phyloP scores from a whole-genome alignment of 1,139 yeast genomes.

The Geotrichum carabidarum region DNA sequence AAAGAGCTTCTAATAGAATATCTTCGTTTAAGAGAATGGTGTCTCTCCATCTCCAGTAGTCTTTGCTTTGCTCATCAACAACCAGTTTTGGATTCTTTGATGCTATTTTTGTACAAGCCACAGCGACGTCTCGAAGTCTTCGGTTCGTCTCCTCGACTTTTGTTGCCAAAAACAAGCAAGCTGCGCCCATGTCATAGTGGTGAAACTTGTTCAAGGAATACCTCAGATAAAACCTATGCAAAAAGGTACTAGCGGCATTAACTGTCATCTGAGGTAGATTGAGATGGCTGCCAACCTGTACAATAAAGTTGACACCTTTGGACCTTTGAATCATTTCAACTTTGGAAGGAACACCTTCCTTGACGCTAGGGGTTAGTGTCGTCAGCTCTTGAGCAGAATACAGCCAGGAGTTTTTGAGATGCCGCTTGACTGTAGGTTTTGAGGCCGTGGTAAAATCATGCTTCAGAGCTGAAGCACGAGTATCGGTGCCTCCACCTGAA shows the following conservation, averaged over 20 bases:
- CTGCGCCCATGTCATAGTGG: constrained; percentile 45
- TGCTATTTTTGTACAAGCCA: constrained; percentile 46
- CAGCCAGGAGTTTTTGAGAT: constrained; percentile 19
- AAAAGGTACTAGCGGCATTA: constrained; percentile 45
- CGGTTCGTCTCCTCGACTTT: constrained; percentile 51
- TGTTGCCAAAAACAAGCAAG: constrained; percentile 48
- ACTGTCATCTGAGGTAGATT: constrained; percentile 46
- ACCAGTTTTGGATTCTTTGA: constrained; percentile 40
- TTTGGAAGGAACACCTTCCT: constrained; percentile 37
- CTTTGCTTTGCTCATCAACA: constrained; percentile 46
- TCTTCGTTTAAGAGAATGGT: constrained; percentile 45
- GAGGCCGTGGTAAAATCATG: background rate
- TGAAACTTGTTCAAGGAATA: constrained; percentile 42
- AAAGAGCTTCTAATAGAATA: constrained; percentile 43
- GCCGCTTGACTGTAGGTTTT: background rate
- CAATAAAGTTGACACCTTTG: constrained; percentile 46
- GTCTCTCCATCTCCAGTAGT: constrained; percentile 50
- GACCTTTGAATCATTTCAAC: constrained; percentile 43
- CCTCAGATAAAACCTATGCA: constrained; percentile 50
- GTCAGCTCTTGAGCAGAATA: constrained; percentile 17
- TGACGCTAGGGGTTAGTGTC: constrained; percentile 38
- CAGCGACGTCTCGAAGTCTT: constrained; percentile 44
- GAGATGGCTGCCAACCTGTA: constrained; percentile 43
- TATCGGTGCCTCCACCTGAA: background rate
- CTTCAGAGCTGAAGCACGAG: background rate